A percentile compares a stretch with the other conserved stretches of the same genome.
Evolutionary conservation across 805 yeast genomes (phyloP).

Genomic region (Starmerella tilneyi): DNA sequence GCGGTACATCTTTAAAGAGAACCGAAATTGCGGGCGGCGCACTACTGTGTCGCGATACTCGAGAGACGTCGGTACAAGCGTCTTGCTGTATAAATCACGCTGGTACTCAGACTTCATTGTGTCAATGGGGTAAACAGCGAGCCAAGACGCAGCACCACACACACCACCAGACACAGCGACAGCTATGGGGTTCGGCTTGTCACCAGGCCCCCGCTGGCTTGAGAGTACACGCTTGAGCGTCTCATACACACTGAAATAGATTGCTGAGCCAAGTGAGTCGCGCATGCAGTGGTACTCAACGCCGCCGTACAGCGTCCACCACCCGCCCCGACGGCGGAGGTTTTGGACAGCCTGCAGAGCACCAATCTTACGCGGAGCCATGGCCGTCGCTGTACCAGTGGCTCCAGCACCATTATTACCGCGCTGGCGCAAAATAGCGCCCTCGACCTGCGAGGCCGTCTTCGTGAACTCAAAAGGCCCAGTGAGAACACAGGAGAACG

Average conservation of each 20-base stretch:
- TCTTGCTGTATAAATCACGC: constrained; percentile 58
- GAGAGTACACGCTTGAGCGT: constrained; percentile 47
- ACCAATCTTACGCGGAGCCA: constrained; percentile 22
- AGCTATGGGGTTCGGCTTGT: constrained; percentile 34
- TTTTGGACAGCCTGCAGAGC: constrained; percentile 42
- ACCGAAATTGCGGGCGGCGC: constrained; percentile 27
- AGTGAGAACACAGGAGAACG: constrained; percentile 40
- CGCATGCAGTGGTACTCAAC: constrained; percentile 55
- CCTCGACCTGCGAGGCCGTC: constrained; percentile 61
- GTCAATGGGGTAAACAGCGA: constrained; percentile 66
- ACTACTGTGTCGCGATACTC: constrained; percentile 33
- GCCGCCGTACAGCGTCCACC: constrained; percentile 61
- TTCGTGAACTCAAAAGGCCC: constrained; percentile 84
- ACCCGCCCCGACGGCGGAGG: constrained; percentile 50
- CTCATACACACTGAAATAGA: constrained; percentile 69
- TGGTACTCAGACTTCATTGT: constrained; percentile 69
- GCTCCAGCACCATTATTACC: background rate
- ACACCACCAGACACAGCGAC: constrained; percentile 66
- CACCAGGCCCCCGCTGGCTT: constrained; percentile 24
- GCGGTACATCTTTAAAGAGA: constrained; percentile 48
- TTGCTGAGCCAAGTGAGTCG: constrained; percentile 60
- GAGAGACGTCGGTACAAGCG: constrained; percentile 41
- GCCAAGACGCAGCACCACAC: constrained; percentile 69
- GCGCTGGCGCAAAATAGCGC: constrained; percentile 33
- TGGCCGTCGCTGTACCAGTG: background rate